phyloP scores from a whole-genome alignment of 164 flowering plant genomes.

The Litsea cubeba region DNA sequence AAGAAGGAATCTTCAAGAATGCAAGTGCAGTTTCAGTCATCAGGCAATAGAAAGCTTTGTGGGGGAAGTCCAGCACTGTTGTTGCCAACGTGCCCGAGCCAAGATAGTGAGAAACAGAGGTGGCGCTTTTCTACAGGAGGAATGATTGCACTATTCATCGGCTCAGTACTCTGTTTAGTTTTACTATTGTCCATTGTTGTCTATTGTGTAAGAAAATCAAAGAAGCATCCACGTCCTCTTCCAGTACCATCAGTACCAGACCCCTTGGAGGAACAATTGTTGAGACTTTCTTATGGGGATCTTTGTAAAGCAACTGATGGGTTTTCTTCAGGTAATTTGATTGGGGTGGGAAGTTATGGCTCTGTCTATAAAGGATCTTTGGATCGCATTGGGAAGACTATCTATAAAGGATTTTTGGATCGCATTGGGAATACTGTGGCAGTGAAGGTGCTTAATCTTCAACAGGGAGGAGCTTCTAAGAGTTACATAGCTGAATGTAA shows the following conservation, averaged over 20 bases:
- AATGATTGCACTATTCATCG: neutral
- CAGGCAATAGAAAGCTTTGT: conserved; percentile 36
- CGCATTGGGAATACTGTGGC: neutral
- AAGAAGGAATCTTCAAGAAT: conserved; percentile 31
- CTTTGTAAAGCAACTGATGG: neutral
- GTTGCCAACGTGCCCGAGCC: conserved; percentile 23
- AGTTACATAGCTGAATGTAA: neutral
- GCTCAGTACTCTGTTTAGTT: neutral
- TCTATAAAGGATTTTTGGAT: neutral
- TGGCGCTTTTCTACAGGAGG: neutral
- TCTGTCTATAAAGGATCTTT: neutral
- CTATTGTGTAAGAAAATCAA: neutral
- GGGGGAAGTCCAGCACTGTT: conserved; percentile 27
- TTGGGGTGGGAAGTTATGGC: neutral
- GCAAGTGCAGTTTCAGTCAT: conserved; percentile 18
- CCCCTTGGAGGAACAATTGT: neutral
- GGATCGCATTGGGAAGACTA: neutral
- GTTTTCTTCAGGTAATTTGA: conserved; percentile 1
- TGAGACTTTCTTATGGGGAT: neutral
- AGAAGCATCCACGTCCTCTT: neutral
- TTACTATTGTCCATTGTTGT: neutral
- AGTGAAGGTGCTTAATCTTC: neutral
- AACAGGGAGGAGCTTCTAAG: neutral
- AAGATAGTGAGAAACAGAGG: neutral
- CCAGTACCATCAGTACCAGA: too few relatives aligned